A percentile compares a stretch with the other conserved stretches of the same genome.
phyloP scores from a whole-genome alignment of 441 rosid genomes.

The Bruguiera hainesii region DNA sequence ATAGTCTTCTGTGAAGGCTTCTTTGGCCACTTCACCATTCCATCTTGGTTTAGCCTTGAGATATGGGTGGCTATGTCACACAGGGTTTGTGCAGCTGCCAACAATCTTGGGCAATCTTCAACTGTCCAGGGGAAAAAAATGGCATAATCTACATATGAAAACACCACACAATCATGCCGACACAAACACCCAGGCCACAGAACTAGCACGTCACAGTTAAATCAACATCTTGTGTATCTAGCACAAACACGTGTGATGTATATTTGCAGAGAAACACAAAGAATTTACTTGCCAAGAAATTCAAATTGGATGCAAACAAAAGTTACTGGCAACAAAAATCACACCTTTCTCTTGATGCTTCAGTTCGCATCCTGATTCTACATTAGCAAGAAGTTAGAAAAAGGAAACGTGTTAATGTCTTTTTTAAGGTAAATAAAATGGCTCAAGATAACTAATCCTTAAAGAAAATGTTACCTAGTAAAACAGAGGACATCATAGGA shows the following conservation, averaged over 20 bases:
- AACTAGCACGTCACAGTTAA: too few species aligned
- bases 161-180: not conserved
- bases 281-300: not conserved
- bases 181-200: not conserved
- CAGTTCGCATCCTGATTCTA: conserved; percentile 41
- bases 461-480: conserved; percentile 34
- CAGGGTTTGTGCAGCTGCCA: conserved; percentile 79
- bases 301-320: conserved; percentile 11
- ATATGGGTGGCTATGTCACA: conserved; percentile 50
- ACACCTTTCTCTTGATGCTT: conserved; percentile 50
- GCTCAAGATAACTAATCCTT: conserved; percentile 11
- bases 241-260: not conserved
- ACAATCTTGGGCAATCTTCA: conserved; percentile 49
- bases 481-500: conserved; percentile 30
- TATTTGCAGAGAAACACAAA: not conserved
- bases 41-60: conserved; percentile 33
- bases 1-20: conserved; percentile 58
- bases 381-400: conserved; percentile 25
- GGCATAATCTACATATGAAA: not conserved
- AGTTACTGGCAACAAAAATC: conserved; percentile 11
- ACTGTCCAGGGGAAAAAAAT: conserved; percentile 30
- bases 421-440: not conserved
- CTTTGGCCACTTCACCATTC: conserved; percentile 63
- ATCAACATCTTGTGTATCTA: too few species aligned
- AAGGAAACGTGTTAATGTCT: not conserved